These are phyloP conservation scores for Nothopassalora personata DNA, from an alignment of 2,329 filamentous ascomycete genomes.

Conservation along the genomic window DNA sequence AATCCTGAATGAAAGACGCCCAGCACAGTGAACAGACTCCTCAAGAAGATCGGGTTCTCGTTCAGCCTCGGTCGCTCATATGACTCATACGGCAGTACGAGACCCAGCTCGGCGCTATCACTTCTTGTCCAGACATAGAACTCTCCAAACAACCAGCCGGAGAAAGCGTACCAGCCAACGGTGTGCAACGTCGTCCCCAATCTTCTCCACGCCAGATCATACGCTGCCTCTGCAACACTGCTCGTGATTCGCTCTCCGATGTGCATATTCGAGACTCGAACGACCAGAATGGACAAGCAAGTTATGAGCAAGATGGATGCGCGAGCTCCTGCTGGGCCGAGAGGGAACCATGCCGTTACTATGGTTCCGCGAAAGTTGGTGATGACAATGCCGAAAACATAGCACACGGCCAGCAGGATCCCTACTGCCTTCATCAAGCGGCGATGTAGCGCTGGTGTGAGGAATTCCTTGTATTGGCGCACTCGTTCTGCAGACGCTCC, in stretches of 20 bases:
- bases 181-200: constrained; percentile 40
- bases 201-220: constrained; percentile 38
- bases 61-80: constrained; percentile 72
- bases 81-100: constrained; percentile 62
- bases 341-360: constrained; percentile 73
- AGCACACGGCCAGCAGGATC: constrained; percentile 65
- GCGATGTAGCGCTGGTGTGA: constrained; percentile 81
- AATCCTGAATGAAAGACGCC: constrained; percentile 62
- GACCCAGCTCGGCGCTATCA: constrained; percentile 57
- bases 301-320: constrained; percentile 70
- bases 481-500: not conserved
- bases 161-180: constrained; percentile 68
- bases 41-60: constrained; percentile 77
- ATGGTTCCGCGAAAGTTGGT: constrained; percentile 59
- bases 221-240: constrained; percentile 62
- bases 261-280: constrained; percentile 59
- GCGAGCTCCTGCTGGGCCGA: constrained; percentile 70
- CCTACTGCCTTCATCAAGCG: constrained; percentile 75
- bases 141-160: constrained; percentile 73
- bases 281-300: constrained; percentile 70
- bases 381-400: constrained; percentile 64
- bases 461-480: constrained; percentile 72
- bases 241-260: constrained; percentile 56
- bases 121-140: constrained; percentile 69
- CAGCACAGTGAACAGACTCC: constrained; percentile 62